Base-by-base conservation (phyloP, 2,329 filamentous ascomycete genomes). In the Fusarium austroafricanum region DNA sequence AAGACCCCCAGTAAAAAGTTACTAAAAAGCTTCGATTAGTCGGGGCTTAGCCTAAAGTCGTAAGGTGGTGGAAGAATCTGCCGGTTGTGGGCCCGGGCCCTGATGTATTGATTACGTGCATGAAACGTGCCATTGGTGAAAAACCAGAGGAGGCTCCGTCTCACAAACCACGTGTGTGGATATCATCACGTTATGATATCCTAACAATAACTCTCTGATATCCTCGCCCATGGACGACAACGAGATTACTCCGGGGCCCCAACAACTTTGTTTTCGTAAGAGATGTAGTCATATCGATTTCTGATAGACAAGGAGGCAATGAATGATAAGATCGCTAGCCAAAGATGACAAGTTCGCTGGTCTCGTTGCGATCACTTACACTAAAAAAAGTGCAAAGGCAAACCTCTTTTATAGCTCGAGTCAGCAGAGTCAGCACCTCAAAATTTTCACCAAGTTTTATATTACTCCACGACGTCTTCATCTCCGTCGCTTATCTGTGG, bases 171-270 rank as follows among this genome's bases (percentile, higher is more conserved):
- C 23, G 18, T 11, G 10, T 51, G 63, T 67, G 65, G 65, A 61
- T 67, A 33, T 31, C 18, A 65, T 67, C 65, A 67, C 65, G 65
- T 67, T 67, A 67, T 67, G 54, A 59, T 67, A 68, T 67, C 65
- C 65, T 67, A 67, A 67, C 65, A 42, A 31, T 49, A 67, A 68
- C 55, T 65, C 65, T 50, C 29, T 21, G 33, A 28, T 51, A 17
- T 37, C 17, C 50, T 35, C 49, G 44, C 23, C 29, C 29, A 29
- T 46, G 38, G 7, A 18, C 40, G 65, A 53, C 50, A 65, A 58
- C 59, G 43, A 68, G 65, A 68, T 67, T 55, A 55, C 49, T 55
- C 40, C 45, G 44, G 60, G 60, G 60, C 51, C 65, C 31, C 61
- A 65, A 58, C 33, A 44, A 46, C 35, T 59, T 49, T 51, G n/a